Percentiles rank a stretch among this genome's conserved stretches.
Evolutionary conservation across 345 rosid genomes (phyloP).

Genomic region (Eucalyptus tenuipes): DNA sequence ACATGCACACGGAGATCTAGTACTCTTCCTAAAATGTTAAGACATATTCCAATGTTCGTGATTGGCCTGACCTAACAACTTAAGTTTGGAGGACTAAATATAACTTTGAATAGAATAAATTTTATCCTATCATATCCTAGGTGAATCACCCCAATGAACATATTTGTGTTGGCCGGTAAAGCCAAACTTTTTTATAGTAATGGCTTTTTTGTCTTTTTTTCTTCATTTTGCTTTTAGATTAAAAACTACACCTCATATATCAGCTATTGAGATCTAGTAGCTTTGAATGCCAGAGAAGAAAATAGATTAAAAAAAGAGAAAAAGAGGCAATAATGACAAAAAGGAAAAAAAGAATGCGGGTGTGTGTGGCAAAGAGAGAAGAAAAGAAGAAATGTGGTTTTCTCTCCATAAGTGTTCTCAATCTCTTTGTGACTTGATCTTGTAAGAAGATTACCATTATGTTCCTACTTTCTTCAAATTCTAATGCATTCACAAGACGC

Average conservation of each 20-base stretch:
- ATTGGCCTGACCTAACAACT: background rate
- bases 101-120: background rate
- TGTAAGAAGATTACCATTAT: too few species aligned
- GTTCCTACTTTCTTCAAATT: background rate
- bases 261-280: background rate
- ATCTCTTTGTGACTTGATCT: background rate
- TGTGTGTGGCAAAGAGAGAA: background rate
- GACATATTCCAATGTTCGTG: background rate
- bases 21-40: background rate
- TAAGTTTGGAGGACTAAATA: background rate
- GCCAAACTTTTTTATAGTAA: too few species aligned
- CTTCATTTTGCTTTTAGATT: too few species aligned
- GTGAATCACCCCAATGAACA: background rate
- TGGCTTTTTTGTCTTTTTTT: too few species aligned
- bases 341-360: background rate
- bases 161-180: background rate
- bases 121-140: background rate
- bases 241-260: too few species aligned
- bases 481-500: background rate
- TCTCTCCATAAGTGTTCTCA: background rate
- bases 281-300: background rate
- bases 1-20: background rate
- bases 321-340: too few species aligned
- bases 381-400: background rate
- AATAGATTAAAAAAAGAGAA: too few species aligned